Base-by-base conservation (phyloP, 352 stramenopile genomes). In the Pilasporangium apinafurcum region DNA sequence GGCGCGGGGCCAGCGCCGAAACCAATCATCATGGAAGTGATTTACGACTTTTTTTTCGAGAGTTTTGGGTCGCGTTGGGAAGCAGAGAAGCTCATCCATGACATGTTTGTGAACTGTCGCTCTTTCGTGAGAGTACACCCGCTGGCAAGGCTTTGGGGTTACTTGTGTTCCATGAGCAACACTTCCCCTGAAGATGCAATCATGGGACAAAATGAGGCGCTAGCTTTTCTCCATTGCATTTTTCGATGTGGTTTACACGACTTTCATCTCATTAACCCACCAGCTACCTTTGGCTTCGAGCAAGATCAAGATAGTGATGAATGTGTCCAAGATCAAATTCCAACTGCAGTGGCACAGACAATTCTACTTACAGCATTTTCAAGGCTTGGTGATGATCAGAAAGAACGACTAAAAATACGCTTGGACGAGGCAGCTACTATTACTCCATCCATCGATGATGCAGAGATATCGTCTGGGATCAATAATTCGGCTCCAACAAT, bases 61-160 rank as follows among this genome's bases (percentile, higher is more conserved):
- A 72, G 67, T 12, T 83, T 92, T 44, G 80, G 80, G 0, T 77
- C 80, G 4, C 62, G 77, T 5, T 75, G 61, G 37, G 80, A 92
- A 45, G 70, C 80, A 0, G 83, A 95, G 56, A 85, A 86, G 37
- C 44, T 86, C 1, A 71, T 93, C 21, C 79, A 94, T 36, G 83
- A 93, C 28, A 42, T 94, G 14, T 95, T 93, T 33, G 61, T 74
- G 12, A 91, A 82, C 37, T 88, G 76, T n/a, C 73, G 83, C 0
- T 48, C 64, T 3, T 44, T 83, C 16, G 51, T 77, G 31, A 22
- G 37, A 0, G 51, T 53, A 3, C 56, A 81, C 25, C 45, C 68
- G 5, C 59, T 74, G 17, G 76, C 81, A 8, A 16, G 68, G 20
- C 46, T 93, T 4, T 93, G 92, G 27, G 68, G 74, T 26, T 56